Conservation (phyloP, 805 yeast species). For the Lipomyces chichibuensis region DNA sequence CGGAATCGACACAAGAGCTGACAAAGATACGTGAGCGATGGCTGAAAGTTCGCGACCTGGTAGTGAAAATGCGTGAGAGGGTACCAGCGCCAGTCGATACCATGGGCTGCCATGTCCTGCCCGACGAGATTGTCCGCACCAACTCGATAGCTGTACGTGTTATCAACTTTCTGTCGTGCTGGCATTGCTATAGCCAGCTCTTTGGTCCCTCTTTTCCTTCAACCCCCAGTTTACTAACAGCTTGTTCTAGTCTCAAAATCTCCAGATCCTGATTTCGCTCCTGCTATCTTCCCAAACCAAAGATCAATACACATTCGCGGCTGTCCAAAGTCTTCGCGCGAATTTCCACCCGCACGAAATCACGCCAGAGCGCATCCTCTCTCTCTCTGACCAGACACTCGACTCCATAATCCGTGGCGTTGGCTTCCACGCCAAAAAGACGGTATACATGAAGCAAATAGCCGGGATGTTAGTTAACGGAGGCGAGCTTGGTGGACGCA, state of each 20-base stretch:
- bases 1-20: neutral
- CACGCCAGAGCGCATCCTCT: constrained; percentile 52
- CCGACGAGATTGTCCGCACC: constrained; percentile 40
- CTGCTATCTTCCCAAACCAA: constrained; percentile 92
- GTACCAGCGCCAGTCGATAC: constrained; percentile 84
- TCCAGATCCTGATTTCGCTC: constrained; percentile 74
- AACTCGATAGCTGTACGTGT: constrained; percentile 29
- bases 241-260: constrained; percentile 53
- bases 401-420: constrained; percentile 74
- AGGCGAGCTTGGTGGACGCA: constrained; percentile 53
- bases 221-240: constrained; percentile 10
- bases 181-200: neutral
- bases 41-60: constrained; percentile 20
- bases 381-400: constrained; percentile 18
- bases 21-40: constrained; percentile 21
- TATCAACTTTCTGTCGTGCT: neutral
- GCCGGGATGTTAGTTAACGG: constrained; percentile 54
- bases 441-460: constrained; percentile 66
- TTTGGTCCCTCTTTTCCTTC: neutral
- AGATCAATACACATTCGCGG: constrained; percentile 79
- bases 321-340: constrained; percentile 63
- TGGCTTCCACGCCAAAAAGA: constrained; percentile 84
- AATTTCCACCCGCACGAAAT: constrained; percentile 44
- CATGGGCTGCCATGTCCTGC: constrained; percentile 76
- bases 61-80: constrained; percentile 60